Conservation (phyloP, 345 rosid genomes). For the Kernera saxatilis region DNA sequence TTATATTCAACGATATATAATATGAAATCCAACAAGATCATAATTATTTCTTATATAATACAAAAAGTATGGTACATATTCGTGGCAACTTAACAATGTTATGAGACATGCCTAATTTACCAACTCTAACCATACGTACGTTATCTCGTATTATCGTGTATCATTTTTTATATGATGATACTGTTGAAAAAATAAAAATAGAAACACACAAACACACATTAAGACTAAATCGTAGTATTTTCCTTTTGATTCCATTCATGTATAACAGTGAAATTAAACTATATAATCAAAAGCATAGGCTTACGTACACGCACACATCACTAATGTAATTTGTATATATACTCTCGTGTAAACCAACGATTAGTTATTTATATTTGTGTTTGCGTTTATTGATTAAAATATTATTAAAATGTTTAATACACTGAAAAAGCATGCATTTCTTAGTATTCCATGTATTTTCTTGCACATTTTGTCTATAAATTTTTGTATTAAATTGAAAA, state of each 20-base stretch:
- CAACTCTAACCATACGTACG: conserved; percentile 1
- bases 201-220: neutral
- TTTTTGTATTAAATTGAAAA: neutral
- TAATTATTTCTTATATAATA: neutral
- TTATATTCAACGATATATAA: conserved; percentile 8
- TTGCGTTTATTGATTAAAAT: neutral
- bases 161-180: neutral
- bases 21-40: neutral
- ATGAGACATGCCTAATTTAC: conserved; percentile 22
- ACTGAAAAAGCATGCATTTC: neutral
- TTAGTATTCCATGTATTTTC: neutral
- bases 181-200: neutral
- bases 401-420: neutral
- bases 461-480: neutral
- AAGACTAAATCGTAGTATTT: conserved; percentile 9
- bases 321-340: neutral
- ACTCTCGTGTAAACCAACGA: neutral
- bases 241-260: conserved; percentile 22
- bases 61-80: neutral
- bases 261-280: neutral
- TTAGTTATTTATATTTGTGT: neutral
- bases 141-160: neutral
- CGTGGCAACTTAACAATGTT: conserved; percentile 20
- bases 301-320: conserved; percentile 22
- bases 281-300: neutral